Conservation (phyloP, 2,329 filamentous ascomycete genomes). For the Exophiala bonariae region DNA sequence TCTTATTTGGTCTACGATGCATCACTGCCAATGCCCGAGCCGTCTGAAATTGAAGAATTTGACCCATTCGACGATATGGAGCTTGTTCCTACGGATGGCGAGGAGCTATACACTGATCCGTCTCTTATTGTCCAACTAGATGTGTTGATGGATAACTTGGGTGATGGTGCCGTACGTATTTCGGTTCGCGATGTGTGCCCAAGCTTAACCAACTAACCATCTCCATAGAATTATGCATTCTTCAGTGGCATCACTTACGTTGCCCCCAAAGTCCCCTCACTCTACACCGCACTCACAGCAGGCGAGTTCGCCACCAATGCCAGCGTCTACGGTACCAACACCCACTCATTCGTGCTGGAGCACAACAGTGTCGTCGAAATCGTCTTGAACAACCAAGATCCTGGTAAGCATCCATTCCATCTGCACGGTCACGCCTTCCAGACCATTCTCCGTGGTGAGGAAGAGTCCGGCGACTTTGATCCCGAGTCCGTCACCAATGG, state of each 20-base stretch:
- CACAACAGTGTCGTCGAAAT: constrained; percentile 52
- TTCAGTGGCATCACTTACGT: constrained; percentile 78
- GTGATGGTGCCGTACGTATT: constrained; percentile 66
- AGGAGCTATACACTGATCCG: constrained; percentile 60
- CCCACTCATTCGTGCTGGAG: constrained; percentile 67
- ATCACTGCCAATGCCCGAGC: constrained; percentile 44
- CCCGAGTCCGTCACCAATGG: constrained; percentile 32
- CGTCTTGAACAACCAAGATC: constrained; percentile 40
- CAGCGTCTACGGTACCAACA: constrained; percentile 64
- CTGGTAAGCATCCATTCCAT: constrained; percentile 63
- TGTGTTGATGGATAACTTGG: constrained; percentile 66
- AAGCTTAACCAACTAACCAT: neutral
- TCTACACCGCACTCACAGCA: constrained; percentile 72
- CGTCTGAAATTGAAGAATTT: constrained; percentile 62
- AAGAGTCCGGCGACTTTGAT: constrained; percentile 32
- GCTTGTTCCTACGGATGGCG: constrained; percentile 66
- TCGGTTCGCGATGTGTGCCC: no score
- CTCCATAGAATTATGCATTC: constrained; percentile 50
- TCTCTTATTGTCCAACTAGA: constrained; percentile 65
- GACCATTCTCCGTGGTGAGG: constrained; percentile 40
- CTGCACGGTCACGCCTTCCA: constrained; percentile 78
- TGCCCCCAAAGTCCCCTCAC: constrained; percentile 71
- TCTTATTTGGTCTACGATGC: constrained; percentile 58
- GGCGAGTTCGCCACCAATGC: constrained; percentile 58
- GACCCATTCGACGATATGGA: constrained; percentile 71